Percentiles rank a stretch among this genome's conserved stretches.
Evolutionary conservation across 2,329 filamentous ascomycete species (phyloP).

Genomic region (Trichoderma sp.): DNA sequence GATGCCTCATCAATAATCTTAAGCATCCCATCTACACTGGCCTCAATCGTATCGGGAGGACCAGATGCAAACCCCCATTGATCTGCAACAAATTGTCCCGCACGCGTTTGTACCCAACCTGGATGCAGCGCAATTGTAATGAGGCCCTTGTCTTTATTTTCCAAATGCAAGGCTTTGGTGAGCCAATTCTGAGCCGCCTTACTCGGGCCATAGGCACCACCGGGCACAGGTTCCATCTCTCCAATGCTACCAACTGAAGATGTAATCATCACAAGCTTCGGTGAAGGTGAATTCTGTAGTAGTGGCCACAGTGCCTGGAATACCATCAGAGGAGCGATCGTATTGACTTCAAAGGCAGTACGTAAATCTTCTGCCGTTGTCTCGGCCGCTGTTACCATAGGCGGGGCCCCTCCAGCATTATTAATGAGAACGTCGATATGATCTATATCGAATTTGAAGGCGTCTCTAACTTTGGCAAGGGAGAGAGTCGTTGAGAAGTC

Average conservation of each 20-base stretch:
- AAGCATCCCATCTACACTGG: slow-evolving; percentile 35
- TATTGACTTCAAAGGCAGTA: slow-evolving; percentile 45
- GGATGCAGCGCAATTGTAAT: slow-evolving; percentile 38
- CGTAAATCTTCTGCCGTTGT: slow-evolving; percentile 36
- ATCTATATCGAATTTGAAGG: slow-evolving; percentile 32
- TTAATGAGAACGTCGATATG: slow-evolving; percentile 52
- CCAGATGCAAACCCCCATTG: slow-evolving; percentile 32
- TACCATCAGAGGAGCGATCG: slow-evolving; percentile 38
- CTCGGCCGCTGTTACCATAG: slow-evolving; percentile 30
- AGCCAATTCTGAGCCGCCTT: slow-evolving; percentile 39
- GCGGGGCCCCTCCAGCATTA: slow-evolving; percentile 45
- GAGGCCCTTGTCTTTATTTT: slow-evolving; percentile 27
- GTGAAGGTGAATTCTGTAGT: slow-evolving; percentile 30
- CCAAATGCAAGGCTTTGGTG: slow-evolving; percentile 30
- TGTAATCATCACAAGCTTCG: slow-evolving; percentile 38
- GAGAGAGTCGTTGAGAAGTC: slow-evolving; percentile 35
- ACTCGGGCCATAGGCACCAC: slow-evolving; percentile 37
- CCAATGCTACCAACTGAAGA: slow-evolving; percentile 38
- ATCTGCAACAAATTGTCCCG: slow-evolving; percentile 33
- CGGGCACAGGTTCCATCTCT: slow-evolving; percentile 32
- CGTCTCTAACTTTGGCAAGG: slow-evolving; percentile 21
- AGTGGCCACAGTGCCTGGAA: slow-evolving; percentile 39
- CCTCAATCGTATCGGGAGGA: slow-evolving; percentile 31
- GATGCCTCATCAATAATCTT: slow-evolving; percentile 36
- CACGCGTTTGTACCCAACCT: slow-evolving; percentile 37